Evolutionary conservation across 1,139 yeast species (phyloP), one percentile per base, ranked within the genome.

Genomic region (Candida mesenterica): DNA sequence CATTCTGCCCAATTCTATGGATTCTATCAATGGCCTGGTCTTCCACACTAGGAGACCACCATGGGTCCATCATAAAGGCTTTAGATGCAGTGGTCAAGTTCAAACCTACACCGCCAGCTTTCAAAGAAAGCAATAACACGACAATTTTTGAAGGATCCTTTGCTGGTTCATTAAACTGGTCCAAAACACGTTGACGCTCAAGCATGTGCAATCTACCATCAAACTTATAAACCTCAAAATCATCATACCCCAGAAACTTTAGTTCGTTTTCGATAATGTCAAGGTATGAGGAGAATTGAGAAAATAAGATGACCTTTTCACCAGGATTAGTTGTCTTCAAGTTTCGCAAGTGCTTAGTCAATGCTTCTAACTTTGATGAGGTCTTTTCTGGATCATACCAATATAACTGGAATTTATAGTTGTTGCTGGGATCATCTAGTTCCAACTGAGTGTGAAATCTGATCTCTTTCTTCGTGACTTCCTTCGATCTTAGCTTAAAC

Each of bases 41-140:
- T 53, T 92, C 97, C 28, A 87, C 79, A 38, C 96, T 88, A 30
- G 88, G 95, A 17, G 94, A 85, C 97, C 97, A 92, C 95, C 96
- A 92, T 0, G 97, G 97, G 52, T 92, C 97, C 90, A 92, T 85
- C 77, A 92, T 72, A 51, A 82, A 89, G 6, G 95, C 97, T 30
- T 78, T 73, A 0, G 87, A 82, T 0, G 97, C 96, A 31, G 82
- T 78, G 0, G 96, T 90, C 42, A 92, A 65, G 53, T 92, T 92
- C 44, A 92, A 68, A 0, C 98, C 98, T 6, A 90, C 96, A 4
- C 97, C 97, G 13, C 98, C 97, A 0, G 97, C 95, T 57, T 88
- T 90, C 42, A 90, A 64, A 1, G 96, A 85, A 24, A 92, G 60
- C 15, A 90, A 62, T 14, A 92, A 57, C 1, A 90, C 73, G 2